Conservation (phyloP, 805 yeast genomes). For the Komagataella pastoris region DNA sequence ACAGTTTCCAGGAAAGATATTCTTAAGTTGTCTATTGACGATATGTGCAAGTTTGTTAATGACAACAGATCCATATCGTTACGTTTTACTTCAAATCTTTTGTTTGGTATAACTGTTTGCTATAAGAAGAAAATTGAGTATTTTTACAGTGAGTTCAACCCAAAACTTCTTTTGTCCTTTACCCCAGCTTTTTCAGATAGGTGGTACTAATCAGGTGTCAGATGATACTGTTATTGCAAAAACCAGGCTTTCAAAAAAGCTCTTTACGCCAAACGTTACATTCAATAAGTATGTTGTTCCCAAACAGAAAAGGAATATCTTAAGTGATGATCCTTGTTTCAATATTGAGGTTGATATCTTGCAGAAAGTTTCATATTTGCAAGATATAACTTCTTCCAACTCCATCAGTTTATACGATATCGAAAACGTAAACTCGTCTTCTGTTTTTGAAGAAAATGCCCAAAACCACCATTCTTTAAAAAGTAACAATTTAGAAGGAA, state of each 20-base stretch:
- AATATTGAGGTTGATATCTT: slow-evolving; percentile 17
- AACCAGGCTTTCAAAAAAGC: slow-evolving; percentile 2
- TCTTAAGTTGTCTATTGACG: slow-evolving; percentile 25
- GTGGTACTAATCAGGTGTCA: neutral
- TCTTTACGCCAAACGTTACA: neutral
- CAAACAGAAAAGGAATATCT: slow-evolving; percentile 4
- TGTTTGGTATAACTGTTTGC: slow-evolving; percentile 34
- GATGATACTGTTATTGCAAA: slow-evolving; percentile 3
- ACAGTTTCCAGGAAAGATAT: slow-evolving; percentile 17
- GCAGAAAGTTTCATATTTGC: slow-evolving; percentile 5
- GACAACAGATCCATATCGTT: slow-evolving; percentile 11
- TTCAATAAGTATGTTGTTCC: neutral
- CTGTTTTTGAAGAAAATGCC: neutral
- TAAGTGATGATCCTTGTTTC: slow-evolving; percentile 25
- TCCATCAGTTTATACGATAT: neutral
- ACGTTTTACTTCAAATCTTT: slow-evolving; percentile 26
- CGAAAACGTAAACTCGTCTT: neutral
- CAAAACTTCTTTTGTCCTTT: neutral
- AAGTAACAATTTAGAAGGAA: neutral
- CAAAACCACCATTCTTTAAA: neutral
- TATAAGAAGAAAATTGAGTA: slow-evolving; percentile 35
- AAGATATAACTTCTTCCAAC: neutral
- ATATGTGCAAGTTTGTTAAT: slow-evolving; percentile 20
- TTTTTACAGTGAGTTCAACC: slow-evolving; percentile 18
- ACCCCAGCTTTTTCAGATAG: neutral